A percentile compares a stretch with the other conserved stretches of the same genome.
These are phyloP conservation scores for Alternaria burnsii DNA, from an alignment of 2,329 filamentous ascomycete genomes.

Conservation along the genomic window DNA sequence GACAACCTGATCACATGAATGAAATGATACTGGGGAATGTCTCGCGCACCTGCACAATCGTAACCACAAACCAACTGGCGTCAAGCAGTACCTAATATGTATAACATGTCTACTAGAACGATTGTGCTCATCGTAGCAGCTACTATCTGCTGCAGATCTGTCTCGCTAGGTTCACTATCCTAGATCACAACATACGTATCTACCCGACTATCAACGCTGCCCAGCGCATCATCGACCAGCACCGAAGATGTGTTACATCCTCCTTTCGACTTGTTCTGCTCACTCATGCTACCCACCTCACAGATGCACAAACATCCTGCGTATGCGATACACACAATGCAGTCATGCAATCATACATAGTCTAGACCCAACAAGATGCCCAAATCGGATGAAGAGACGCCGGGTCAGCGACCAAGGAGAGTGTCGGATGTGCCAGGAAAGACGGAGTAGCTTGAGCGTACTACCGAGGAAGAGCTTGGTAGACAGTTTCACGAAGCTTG, in stretches of 20 bases:
- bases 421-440: slow-evolving; percentile 22
- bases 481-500: background rate
- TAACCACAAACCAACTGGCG: background rate
- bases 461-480: background rate
- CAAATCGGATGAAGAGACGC: slow-evolving; percentile 35
- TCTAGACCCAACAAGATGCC: slow-evolving; percentile 30
- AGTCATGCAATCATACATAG: slow-evolving; percentile 29
- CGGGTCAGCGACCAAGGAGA: background rate
- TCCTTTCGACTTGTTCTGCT: slow-evolving; percentile 28
- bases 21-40: background rate
- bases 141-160: background rate
- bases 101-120: background rate
- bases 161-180: background rate
- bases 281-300: background rate
- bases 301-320: slow-evolving; percentile 23
- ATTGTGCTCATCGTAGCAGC: background rate
- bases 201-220: background rate
- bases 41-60: background rate
- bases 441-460: slow-evolving; percentile 30
- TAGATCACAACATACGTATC: background rate
- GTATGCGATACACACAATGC: slow-evolving; percentile 32
- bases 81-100: slow-evolving; percentile 1
- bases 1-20: background rate
- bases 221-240: background rate
- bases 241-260: slow-evolving; percentile 36